Conservation (phyloP, 2,329 filamentous ascomycete species). For the Exophiala bonariae region DNA sequence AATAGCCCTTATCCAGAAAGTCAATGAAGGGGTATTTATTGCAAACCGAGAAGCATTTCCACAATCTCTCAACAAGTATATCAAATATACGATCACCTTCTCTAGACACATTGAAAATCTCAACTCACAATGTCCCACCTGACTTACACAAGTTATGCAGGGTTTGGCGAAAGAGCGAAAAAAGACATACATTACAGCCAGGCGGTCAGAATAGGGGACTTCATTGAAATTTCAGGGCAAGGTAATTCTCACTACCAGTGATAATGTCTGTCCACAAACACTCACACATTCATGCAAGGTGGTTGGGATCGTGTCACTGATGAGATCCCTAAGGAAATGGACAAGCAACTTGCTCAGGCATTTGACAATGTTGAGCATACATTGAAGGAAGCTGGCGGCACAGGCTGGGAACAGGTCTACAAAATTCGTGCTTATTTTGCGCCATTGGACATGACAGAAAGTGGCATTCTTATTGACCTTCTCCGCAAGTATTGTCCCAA, state of each 20-base stretch:
- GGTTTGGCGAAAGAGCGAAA: too few species aligned
- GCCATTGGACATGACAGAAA: background rate
- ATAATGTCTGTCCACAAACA: background rate
- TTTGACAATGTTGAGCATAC: slow-evolving; percentile 7
- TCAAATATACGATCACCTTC: too few species aligned
- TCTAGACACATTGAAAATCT: too few species aligned
- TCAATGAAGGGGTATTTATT: too few species aligned
- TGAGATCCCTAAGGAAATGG: background rate
- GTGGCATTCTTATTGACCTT: background rate
- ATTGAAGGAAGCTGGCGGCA: slow-evolving; percentile 1
- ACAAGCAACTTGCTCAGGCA: slow-evolving; percentile 2
- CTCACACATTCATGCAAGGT: background rate
- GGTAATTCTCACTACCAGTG: background rate
- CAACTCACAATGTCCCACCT: too few species aligned
- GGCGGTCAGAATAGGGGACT: slow-evolving; percentile 14
- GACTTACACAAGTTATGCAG: too few species aligned
- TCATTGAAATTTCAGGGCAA: background rate
- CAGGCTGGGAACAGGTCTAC: slow-evolving; percentile 6
- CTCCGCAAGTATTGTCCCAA: slow-evolving; percentile 1
- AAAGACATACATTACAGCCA: slow-evolving; percentile 11
- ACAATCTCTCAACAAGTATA: too few species aligned
- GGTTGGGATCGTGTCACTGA: slow-evolving; percentile 4
- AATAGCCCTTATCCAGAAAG: too few species aligned
- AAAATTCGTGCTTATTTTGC: background rate
- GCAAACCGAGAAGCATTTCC: too few species aligned